Evolutionary conservation across 2,329 filamentous ascomycete species (phyloP), one percentile per base, ranked within the genome.

Genomic region (Aureobasidium lini): DNA sequence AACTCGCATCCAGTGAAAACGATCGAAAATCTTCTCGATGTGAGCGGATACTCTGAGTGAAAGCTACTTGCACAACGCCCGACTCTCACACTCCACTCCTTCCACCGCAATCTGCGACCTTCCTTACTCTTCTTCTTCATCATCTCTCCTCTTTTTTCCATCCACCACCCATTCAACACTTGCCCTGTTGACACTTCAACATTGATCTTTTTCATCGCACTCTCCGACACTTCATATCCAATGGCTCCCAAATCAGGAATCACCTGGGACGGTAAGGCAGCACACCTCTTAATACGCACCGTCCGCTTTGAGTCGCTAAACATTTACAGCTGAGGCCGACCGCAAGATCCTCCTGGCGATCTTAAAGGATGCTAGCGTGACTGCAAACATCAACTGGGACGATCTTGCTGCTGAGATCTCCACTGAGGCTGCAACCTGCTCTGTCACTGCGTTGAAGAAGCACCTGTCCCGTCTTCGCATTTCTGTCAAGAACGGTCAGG

Each of bases 271-370:
- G 58, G 61, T 60, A 43, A 16, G 43, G 10, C 23, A 23, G 23
- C 23, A 23, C 23, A 23, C 23, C 23, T 23, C 23, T 23, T 23
- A 23, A 23, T 3, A 23, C 23, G 23, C 23, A 23, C 23, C 23
- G 23, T 23, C 23, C 23, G 23, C 23, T 23, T 23, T 23, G 23
- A 23, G 23, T 23, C 4, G 23, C 23, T 23, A 23, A 23, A 23
- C 3, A 23, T 23, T 23, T 23, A 32, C 18, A 62, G 61, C 49
- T 23, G 59, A 61, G 37, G 50, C 36, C 9, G 59, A 63, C 37
- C 56, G 62, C 34, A 57, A 52, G 42, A 57, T 63, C 31, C 31
- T 63, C 13, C 42, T 63, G 1, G 40, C 59, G 2, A 46, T 63
- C 52, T 9, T 63, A 34, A 48, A 60, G 46, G 48, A 47, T 11